Percentiles rank a stretch among this genome's conserved stretches.
phyloP scores from a whole-genome alignment of 1,284 basidiomycete genomes.

The Malassezia arunalokei region DNA sequence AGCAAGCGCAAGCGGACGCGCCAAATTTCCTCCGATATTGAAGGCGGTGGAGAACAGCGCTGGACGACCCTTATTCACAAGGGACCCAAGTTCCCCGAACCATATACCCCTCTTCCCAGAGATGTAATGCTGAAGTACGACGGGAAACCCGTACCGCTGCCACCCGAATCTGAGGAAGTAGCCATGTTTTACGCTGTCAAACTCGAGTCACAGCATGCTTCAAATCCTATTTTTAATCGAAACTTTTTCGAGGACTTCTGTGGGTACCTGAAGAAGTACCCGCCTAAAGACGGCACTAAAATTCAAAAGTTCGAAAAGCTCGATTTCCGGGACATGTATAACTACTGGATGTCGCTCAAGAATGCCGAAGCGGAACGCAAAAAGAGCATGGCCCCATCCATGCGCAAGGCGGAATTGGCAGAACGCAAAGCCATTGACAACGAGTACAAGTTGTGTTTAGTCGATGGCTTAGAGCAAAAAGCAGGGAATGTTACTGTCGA shows the following conservation, averaged over 20 bases:
- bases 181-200: constrained; percentile 91
- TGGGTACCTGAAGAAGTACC: constrained; percentile 63
- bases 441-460: constrained; percentile 68
- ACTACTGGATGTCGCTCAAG: constrained; percentile 55
- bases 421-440: constrained; percentile 74
- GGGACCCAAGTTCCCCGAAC: constrained; percentile 89
- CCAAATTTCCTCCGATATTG: constrained; percentile 18
- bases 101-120: constrained; percentile 73
- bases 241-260: constrained; percentile 95
- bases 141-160: constrained; percentile 68
- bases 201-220: constrained; percentile 81
- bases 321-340: constrained; percentile 89
- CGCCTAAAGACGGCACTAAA: constrained; percentile 63
- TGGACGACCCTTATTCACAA: constrained; percentile 88
- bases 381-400: constrained; percentile 60
- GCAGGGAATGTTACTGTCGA: constrained; percentile 96
- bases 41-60: constrained; percentile 49
- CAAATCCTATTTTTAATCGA: constrained; percentile 75
- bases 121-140: constrained; percentile 91
- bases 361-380: constrained; percentile 84
- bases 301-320: constrained; percentile 69
- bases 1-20: constrained; percentile 15
- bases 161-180: constrained; percentile 83
- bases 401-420: constrained; percentile 57
- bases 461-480: constrained; percentile 94